phyloP scores from a whole-genome alignment of 495 filamentous ascomycete genomes.

The Penicillium pancosmium region DNA sequence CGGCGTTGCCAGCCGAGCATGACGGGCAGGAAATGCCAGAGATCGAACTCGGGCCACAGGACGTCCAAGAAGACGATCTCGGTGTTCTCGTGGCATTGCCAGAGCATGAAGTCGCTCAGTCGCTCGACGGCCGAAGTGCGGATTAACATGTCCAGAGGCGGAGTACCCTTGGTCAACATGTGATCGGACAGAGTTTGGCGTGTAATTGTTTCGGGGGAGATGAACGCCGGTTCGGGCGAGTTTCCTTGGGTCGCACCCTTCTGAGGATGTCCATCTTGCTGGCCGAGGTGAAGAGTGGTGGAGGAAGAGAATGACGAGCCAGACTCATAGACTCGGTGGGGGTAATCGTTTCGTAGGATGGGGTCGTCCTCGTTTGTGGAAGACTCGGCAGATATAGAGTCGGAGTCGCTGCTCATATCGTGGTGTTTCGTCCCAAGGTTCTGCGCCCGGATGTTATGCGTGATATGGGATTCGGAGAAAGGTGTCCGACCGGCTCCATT shows the following conservation, averaged over 20 bases:
- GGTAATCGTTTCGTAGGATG: constrained; percentile 28
- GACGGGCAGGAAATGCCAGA: constrained; percentile 93
- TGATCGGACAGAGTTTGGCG: constrained; percentile 74
- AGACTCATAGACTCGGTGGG: constrained; percentile 53
- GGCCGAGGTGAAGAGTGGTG: constrained; percentile 50
- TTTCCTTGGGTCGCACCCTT: constrained; percentile 28
- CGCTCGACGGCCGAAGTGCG: constrained; percentile 90
- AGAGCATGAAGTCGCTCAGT: constrained; percentile 96
- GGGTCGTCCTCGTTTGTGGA: constrained; percentile 40
- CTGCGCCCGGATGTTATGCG: constrained; percentile 73
- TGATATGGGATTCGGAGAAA: constrained; percentile 86
- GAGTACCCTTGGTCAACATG: constrained; percentile 80
- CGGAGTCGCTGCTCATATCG: constrained; percentile 42
- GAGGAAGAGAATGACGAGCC: constrained; percentile 59
- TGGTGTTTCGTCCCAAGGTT: constrained; percentile 45
- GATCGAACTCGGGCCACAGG: constrained; percentile 94
- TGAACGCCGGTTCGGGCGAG: constrained; percentile 28
- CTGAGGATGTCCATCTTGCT: constrained; percentile 36
- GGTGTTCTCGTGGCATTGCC: constrained; percentile 93
- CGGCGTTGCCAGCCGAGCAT: constrained; percentile 88
- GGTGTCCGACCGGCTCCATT: constrained; percentile 55
- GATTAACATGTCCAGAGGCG: constrained; percentile 86
- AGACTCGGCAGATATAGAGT: constrained; percentile 37
- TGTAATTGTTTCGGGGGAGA: constrained; percentile 85
- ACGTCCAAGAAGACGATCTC: constrained; percentile 90